phyloP scores from a whole-genome alignment of 2,329 filamentous ascomycete species.

The Allantophomopsis cytisporea region DNA sequence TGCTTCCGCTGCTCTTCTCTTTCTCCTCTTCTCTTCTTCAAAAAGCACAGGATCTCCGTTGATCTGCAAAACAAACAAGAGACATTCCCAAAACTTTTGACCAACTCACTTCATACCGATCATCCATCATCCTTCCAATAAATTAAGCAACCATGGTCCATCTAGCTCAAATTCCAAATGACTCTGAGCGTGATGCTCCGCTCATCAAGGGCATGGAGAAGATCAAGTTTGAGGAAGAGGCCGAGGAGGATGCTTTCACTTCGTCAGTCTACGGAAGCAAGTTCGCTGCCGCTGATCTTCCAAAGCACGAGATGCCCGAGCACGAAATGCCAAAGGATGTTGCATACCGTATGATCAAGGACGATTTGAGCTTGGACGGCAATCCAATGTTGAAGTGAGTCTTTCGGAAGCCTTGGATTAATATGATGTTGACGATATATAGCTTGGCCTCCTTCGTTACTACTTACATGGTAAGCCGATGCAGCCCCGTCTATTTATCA shows the following conservation, averaged over 20 bases:
- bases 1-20: too few species aligned
- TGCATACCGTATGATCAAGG: constrained; percentile 95
- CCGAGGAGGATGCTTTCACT: constrained; percentile 12
- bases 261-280: constrained; percentile 65
- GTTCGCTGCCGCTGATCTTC: constrained; percentile 71
- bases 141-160: constrained; percentile 28
- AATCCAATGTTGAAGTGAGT: constrained; percentile 73
- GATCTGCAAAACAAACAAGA: too few species aligned
- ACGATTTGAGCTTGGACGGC: constrained; percentile 82
- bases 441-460: constrained; percentile 89
- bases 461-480: constrained; percentile 69
- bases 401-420: not conserved
- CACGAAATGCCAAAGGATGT: constrained; percentile 80
- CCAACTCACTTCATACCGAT: too few species aligned
- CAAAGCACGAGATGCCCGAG: constrained; percentile 77
- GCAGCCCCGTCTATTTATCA: not conserved
- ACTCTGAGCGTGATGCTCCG: constrained; percentile 7
- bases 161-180: constrained; percentile 24
- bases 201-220: constrained; percentile 28
- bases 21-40: too few species aligned
- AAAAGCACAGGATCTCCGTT: too few species aligned
- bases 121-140: not conserved
- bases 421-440: constrained; percentile 8
- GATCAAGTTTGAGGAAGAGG: constrained; percentile 22
- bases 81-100: too few species aligned